Evolutionary conservation across 495 filamentous ascomycete genomes (phyloP).

Genomic region (Aspergillus diversus): DNA sequence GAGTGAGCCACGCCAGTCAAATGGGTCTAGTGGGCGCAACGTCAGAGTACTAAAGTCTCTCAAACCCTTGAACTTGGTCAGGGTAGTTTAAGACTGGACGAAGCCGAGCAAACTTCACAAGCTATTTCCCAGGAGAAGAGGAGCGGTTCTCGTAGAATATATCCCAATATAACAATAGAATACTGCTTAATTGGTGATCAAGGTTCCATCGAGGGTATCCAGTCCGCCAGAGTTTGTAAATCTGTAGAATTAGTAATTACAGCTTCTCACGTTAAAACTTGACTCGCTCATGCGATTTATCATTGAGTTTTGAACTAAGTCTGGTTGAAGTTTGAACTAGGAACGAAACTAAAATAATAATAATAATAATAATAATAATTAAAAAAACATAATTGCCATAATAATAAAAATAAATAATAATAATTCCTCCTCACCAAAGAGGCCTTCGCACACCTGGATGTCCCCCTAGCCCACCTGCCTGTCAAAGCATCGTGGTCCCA

Average conservation of each 20-base stretch:
- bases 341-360: background rate
- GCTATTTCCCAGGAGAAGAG: too few species aligned
- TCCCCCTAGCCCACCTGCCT: conserved; percentile 8
- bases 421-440: background rate
- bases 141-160: too few species aligned
- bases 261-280: background rate
- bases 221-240: too few species aligned
- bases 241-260: background rate
- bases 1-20: background rate
- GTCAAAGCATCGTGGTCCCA: conserved; percentile 11
- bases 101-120: too few species aligned
- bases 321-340: background rate
- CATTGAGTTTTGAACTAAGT: background rate
- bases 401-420: background rate
- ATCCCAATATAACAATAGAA: too few species aligned
- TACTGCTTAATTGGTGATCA: too few species aligned
- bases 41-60: background rate
- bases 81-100: too few species aligned
- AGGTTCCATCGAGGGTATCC: too few species aligned
- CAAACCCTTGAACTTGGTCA: conserved; percentile 1
- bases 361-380: background rate
- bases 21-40: background rate
- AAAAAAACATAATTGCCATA: background rate
- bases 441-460: too few species aligned
- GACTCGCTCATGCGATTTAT: background rate